A percentile compares a stretch with the other conserved stretches of the same genome.
These are phyloP conservation scores for Candida odintsovae DNA, from an alignment of 805 yeast genomes.

Conservation along the genomic window DNA sequence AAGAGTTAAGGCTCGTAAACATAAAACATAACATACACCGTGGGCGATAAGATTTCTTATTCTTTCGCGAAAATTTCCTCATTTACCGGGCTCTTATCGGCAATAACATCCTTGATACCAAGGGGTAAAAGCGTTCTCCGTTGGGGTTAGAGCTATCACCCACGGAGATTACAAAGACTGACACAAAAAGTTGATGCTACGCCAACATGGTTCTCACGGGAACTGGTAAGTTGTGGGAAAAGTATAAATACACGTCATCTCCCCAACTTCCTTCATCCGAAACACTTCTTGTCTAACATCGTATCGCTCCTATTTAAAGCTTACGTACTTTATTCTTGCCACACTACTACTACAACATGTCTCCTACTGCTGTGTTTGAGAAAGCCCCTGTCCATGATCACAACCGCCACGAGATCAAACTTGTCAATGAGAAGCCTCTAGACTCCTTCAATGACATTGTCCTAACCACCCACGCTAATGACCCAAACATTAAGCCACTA, in stretches of 20 bases:
- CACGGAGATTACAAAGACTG: background rate
- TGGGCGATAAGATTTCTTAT: too few relatives aligned
- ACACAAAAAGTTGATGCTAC: background rate
- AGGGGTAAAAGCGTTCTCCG: background rate
- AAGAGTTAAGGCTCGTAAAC: too few relatives aligned
- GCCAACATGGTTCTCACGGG: background rate
- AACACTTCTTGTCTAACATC: background rate
- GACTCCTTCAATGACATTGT: slow-evolving; percentile 26
- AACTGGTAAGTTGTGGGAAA: background rate
- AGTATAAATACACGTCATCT: background rate
- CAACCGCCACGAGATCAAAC: slow-evolving; percentile 12
- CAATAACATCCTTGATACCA: too few relatives aligned
- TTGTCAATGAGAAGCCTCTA: slow-evolving; percentile 16
- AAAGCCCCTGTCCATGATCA: slow-evolving; percentile 7
- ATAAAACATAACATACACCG: too few relatives aligned
- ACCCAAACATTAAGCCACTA: slow-evolving; percentile 43
- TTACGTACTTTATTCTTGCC: background rate
- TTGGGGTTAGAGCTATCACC: background rate
- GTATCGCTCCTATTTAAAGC: background rate
- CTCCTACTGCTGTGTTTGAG: slow-evolving; percentile 23
- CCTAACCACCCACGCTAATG: slow-evolving; percentile 50
- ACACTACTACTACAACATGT: slow-evolving; percentile 14
- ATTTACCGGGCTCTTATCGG: too few relatives aligned
- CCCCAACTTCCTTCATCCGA: background rate
- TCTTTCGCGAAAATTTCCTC: too few relatives aligned